Conservation (phyloP, 345 rosid genomes). For the Lumnitzera littorea region DNA sequence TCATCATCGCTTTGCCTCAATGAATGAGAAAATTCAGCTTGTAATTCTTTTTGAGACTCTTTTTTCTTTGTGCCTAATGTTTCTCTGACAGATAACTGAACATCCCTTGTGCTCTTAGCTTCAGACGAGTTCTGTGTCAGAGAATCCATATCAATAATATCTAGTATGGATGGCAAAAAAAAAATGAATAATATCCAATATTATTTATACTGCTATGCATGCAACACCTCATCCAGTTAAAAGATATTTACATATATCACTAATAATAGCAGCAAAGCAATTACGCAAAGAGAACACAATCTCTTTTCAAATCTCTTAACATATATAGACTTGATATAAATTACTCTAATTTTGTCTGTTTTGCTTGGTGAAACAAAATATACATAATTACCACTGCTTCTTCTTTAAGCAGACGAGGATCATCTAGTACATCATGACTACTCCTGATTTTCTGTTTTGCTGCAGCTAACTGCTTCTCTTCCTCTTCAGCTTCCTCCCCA, state of each 20-base stretch:
- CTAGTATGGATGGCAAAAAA: background rate
- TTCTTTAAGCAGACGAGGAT: conserved; percentile 83
- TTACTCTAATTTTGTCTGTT: background rate
- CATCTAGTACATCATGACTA: conserved; percentile 91
- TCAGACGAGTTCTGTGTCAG: conserved; percentile 49
- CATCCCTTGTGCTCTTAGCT: conserved; percentile 43
- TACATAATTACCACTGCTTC: conserved; percentile 42
- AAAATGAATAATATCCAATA: background rate
- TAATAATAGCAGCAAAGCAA: too few species aligned
- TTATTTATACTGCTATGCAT: background rate
- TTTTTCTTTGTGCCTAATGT: conserved; percentile 67
- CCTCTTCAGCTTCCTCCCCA: conserved; percentile 98
- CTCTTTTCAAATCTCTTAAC: too few species aligned
- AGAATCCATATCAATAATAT: background rate
- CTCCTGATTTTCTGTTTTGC: conserved; percentile 81
- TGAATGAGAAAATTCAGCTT: conserved; percentile 28
- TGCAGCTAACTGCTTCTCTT: conserved; percentile 71
- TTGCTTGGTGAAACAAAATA: conserved; percentile 1
- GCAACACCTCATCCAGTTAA: background rate
- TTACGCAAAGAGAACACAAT: too few species aligned
- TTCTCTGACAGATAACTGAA: conserved; percentile 67
- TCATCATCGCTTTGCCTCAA: conserved; percentile 18
- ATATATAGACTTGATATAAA: background rate
- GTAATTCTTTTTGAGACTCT: conserved; percentile 31
- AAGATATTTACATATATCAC: background rate